Base-by-base conservation (phyloP, 495 filamentous ascomycete genomes). In the Aspergillus ostianus region DNA sequence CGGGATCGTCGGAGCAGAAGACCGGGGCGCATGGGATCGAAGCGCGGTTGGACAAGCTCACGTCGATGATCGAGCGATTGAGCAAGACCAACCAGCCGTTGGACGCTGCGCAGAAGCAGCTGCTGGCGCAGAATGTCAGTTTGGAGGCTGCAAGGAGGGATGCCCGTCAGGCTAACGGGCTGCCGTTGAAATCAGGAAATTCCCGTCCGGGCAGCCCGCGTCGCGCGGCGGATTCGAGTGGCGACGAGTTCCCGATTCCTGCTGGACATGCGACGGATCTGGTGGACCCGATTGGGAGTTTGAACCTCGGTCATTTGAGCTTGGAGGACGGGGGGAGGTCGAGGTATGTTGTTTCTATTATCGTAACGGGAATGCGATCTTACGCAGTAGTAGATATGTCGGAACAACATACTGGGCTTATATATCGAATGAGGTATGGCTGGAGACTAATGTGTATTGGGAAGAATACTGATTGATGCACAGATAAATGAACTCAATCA, bases 331-430 rank as follows among this genome's bases (percentile, higher is more conserved):
- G 76, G 15, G 76, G 74, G 50, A 72, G 69, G 21, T 81, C 77
- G 46, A 73, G 74, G 77, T 77, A 58, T 61, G 74, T 67, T 19
- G 30, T 46, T 6, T 32, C 3, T 26, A 17, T 4, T 17, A 9
- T 19, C n/a, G 20, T 17, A 0, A 15, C 13, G 1, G 9, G 8
- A 2, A 36, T 45, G 29, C 2, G n/a, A 50, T 41, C 49, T 66
- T 59, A 65, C 46, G n/a, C 46, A n/a, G 53, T 15, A 23, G 15
- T 61, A 81, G 77, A 73, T 81, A 81, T 59, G 77, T 81, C 26
- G 77, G 77, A 47, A 81, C 78, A 7, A 81, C 79, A 23, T 81
- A 79, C 59, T 81, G 79, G 79, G 79, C 79, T 18, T 81, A 77
- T 60, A 79, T 81, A 18, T 77, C 76, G n/a, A 71, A 76, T 36